These are phyloP conservation scores for Oryza officinalis DNA, from an alignment of 176 grass and related monocot genomes.

Conservation along the genomic window DNA sequence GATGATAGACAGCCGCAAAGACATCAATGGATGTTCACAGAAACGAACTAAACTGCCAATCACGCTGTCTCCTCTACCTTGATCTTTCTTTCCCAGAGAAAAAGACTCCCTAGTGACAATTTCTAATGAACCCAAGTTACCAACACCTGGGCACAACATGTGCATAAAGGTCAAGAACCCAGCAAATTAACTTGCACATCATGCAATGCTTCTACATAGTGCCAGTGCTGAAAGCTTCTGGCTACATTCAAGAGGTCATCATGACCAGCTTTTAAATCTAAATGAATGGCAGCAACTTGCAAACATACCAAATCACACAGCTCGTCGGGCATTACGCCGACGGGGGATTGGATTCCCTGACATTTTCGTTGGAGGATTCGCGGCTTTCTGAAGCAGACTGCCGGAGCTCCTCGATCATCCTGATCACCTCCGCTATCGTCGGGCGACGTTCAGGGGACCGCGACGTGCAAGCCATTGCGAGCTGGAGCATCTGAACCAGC, in stretches of 20 bases:
- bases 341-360: conserved; percentile 47
- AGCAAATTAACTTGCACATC: not conserved
- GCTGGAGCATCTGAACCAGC: conserved; percentile 90
- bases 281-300: not conserved
- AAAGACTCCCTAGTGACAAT: not conserved
- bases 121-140: not conserved
- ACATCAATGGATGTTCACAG: not conserved
- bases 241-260: not conserved
- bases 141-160: not conserved
- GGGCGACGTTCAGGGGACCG: conserved; percentile 69
- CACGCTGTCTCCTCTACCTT: not conserved
- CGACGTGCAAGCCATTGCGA: conserved; percentile 76
- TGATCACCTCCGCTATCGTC: conserved; percentile 66
- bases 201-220: not conserved
- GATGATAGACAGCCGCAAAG: not conserved
- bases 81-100: not conserved
- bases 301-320: not conserved
- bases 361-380: conserved; percentile 49
- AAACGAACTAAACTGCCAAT: not conserved
- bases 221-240: conserved; percentile 26
- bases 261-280: not conserved
- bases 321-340: conserved; percentile 6
- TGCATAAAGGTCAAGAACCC: not conserved
- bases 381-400: conserved; percentile 48
- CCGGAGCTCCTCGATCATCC: conserved; percentile 75